A percentile compares a stretch with the other conserved stretches of the same genome.
phyloP scores from a whole-genome alignment of 164 flowering plant species.

The Nymphaea thermarum region DNA sequence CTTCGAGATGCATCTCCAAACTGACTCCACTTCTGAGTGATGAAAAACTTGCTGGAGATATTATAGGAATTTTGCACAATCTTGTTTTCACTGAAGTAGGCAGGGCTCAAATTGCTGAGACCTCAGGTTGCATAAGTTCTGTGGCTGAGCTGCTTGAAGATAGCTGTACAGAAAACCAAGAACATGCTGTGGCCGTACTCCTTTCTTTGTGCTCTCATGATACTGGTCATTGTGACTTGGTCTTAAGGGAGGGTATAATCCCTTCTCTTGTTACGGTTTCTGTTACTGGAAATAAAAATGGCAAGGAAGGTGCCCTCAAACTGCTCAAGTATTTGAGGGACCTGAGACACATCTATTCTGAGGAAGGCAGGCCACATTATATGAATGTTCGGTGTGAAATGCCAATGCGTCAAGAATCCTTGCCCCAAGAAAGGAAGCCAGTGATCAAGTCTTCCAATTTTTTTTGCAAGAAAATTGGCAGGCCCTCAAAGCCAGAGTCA shows the following conservation, averaged over 20 bases:
- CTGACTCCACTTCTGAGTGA: slow-evolving; percentile 39
- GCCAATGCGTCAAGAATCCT: neutral
- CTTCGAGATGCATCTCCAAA: slow-evolving; percentile 33
- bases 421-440: neutral
- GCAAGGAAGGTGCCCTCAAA: slow-evolving; percentile 41
- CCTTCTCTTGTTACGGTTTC: slow-evolving; percentile 38
- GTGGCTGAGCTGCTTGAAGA: slow-evolving; percentile 46
- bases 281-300: slow-evolving; percentile 47
- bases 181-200: slow-evolving; percentile 48
- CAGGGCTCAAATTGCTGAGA: slow-evolving; percentile 33
- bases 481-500: neutral
- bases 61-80: slow-evolving; percentile 33
- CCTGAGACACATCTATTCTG: slow-evolving; percentile 9
- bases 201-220: slow-evolving; percentile 54
- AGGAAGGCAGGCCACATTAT: slow-evolving; percentile 10
- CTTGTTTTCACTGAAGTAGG: slow-evolving; percentile 39
- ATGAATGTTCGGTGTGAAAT: neutral
- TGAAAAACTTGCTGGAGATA: slow-evolving; percentile 23
- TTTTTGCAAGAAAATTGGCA: neutral
- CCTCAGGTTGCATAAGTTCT: slow-evolving; percentile 53
- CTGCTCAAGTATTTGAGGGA: slow-evolving; percentile 47
- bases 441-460: neutral
- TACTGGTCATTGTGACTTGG: slow-evolving; percentile 41
- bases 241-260: slow-evolving; percentile 57
- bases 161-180: slow-evolving; percentile 47